A percentile compares a stretch with the other conserved stretches of the same genome.
Evolutionary conservation across 495 filamentous ascomycete genomes (phyloP).

Genomic region (Emericellopsis terricola): DNA sequence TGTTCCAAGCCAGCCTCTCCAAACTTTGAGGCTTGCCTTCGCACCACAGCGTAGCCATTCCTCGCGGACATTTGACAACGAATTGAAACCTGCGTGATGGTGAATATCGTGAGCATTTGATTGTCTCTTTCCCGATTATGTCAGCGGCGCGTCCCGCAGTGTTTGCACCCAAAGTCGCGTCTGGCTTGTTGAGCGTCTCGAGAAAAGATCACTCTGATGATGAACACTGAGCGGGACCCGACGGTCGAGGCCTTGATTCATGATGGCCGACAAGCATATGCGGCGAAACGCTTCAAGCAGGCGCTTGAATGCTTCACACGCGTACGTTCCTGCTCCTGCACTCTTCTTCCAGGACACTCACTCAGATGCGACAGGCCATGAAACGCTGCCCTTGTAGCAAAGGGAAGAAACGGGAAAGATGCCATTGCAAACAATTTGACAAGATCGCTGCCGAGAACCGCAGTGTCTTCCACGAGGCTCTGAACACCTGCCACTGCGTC

Average conservation of each 20-base stretch:
- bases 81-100: too few relatives aligned
- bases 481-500: neutral
- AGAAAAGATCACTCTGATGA: too few relatives aligned
- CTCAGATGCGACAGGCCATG: neutral
- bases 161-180: too few relatives aligned
- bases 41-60: too few relatives aligned
- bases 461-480: neutral
- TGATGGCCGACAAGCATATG: constrained; percentile 1
- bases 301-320: constrained; percentile 1
- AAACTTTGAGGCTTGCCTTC: too few relatives aligned
- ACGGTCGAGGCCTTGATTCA: neutral
- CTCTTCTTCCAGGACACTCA: neutral
- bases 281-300: neutral
- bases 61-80: too few relatives aligned
- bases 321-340: neutral
- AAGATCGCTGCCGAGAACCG: neutral
- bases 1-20: too few relatives aligned
- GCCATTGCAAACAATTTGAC: neutral
- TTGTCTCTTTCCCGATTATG: too few relatives aligned
- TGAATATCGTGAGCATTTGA: too few relatives aligned
- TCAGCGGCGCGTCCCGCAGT: too few relatives aligned
- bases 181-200: too few relatives aligned
- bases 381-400: constrained; percentile 1
- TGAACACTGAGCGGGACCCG: neutral
- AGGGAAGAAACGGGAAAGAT: neutral